Percentiles rank a stretch among this genome's conserved stretches.
Conservation (phyloP, 1,284 basidiomycete species). For the Mycena sp. region DNA sequence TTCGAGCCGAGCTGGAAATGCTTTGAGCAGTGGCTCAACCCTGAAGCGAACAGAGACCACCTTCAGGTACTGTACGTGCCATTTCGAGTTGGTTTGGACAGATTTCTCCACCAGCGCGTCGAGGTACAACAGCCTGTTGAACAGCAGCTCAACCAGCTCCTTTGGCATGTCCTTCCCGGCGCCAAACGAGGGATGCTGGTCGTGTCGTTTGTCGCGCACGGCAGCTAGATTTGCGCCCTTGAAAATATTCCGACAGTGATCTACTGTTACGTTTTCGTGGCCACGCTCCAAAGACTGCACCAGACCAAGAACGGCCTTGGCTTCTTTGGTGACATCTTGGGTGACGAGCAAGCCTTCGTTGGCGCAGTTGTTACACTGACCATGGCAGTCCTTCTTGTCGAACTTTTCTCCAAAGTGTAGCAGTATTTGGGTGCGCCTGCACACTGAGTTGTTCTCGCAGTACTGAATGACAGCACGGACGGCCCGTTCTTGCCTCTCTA, state of each 20-base stretch:
- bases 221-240: constrained; percentile 67
- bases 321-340: constrained; percentile 52
- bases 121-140: constrained; percentile 64
- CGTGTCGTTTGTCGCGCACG: constrained; percentile 61
- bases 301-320: constrained; percentile 62
- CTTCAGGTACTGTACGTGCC: constrained; percentile 50
- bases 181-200: constrained; percentile 63
- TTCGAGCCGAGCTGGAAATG: constrained; percentile 46
- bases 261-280: constrained; percentile 55
- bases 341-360: constrained; percentile 12
- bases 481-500: constrained; percentile 52
- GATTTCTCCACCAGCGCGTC: constrained; percentile 51
- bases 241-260: constrained; percentile 68
- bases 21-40: constrained; percentile 12
- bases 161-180: constrained; percentile 60
- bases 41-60: constrained; percentile 41
- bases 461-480: constrained; percentile 57
- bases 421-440: constrained; percentile 88
- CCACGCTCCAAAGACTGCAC: constrained; percentile 57
- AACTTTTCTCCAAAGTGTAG: constrained; percentile 80
- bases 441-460: constrained; percentile 87
- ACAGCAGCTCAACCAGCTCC: constrained; percentile 69
- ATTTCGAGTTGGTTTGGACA: constrained; percentile 49
- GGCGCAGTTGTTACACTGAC: constrained; percentile 33
- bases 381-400: constrained; percentile 63